Evolutionary conservation across 257 asterid genomes (phyloP), one percentile per base, ranked within the genome.

Genomic region (Solanum dulcamara): DNA sequence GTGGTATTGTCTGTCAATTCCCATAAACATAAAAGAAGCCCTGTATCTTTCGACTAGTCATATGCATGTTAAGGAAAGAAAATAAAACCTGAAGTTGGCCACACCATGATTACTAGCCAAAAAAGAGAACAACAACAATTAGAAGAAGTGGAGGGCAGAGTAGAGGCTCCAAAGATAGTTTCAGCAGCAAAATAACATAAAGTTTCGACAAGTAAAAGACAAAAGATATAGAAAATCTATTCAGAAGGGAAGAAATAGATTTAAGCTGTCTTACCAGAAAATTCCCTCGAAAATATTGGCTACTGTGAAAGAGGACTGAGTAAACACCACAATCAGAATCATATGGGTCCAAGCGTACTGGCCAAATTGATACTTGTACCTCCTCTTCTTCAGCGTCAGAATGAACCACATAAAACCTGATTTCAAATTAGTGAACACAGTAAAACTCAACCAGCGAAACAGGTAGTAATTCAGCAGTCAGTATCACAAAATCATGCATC

Each of bases 351-450:
- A 95, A 50, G 98, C 97, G 86, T 90, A 95, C 85, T 95, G 97
- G 85, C 98, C 92, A 86, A 95, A 95, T 84, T 95, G 98, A 92
- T 95, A 95, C 89, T 95, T 95, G 93, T 95, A 95, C 96, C 90
- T 91, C 92, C 89, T 93, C 94, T 93, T 95, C 94, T 95, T 95
- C 62, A 95, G 91, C 22, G 98, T 88, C 82, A 95, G 93, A 88
- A 95, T 95, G 92, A 95, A 95, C 97, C 98, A 95, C 92, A 95
- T 88, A 89, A 94, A 94, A 86, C 98, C 98, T 95, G 93, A 85
- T 59, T 28, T 84, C 82, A 86, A 79, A 48, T 48, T 42, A 48
- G 44, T 42, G 28, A 62, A 66, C 72, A 85, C 66, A 84, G 44
- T 67, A 68, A 85, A 55, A 64, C 33, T 71, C 44, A 35, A 67